Evolutionary conservation across 768 basidiomycete genomes (phyloP), one percentile per base, ranked within the genome.

Genomic region (Coprinopsis strossmayeri): DNA sequence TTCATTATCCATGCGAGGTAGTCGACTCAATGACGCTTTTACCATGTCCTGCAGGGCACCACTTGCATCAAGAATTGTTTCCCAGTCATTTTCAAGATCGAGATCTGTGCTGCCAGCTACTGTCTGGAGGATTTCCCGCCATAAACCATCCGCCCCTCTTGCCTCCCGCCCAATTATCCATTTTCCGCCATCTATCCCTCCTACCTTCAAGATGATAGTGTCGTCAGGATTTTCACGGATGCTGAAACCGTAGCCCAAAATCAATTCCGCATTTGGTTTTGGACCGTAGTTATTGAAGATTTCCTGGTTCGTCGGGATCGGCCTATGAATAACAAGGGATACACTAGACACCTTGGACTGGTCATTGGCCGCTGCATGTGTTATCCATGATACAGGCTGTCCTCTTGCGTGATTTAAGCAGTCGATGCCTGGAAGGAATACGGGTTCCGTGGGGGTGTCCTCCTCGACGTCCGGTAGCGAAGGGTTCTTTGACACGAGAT

Each of bases 221-320:
- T 96, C 94, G 58, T 92, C 89, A 0, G 85, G 86, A 54, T 96
- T 96, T 24, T 79, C 53, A 1, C 76, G 68, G 2, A 94, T 61
- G 0, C 87, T 79, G 66, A 97, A 98, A 1, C 95, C 94, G 59
- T 96, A 97, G 3, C 89, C 91, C 3, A 97, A 74, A 39, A 97
- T 79, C 37, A 97, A 76, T 64, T 94, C 90, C 23, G 89, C 76
- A 62, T 95, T 94, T 0, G 91, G 81, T 61, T 96, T 96, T 0
- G 83, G 78, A 0, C 93, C 94, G 62, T 96, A 96, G 61, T 95
- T 95, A 68, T 93, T 95, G 68, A 84, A 81, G 17, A 94, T 68
- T 61, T 92, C 86, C 21, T 71, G 58, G 13, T 72, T 76, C 1
- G 64, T 52, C 1, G 53, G 52, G 2, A 71, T 66, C 0, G 68